Conservation (phyloP, 306 rosid species). For the Pyrus communis region DNA sequence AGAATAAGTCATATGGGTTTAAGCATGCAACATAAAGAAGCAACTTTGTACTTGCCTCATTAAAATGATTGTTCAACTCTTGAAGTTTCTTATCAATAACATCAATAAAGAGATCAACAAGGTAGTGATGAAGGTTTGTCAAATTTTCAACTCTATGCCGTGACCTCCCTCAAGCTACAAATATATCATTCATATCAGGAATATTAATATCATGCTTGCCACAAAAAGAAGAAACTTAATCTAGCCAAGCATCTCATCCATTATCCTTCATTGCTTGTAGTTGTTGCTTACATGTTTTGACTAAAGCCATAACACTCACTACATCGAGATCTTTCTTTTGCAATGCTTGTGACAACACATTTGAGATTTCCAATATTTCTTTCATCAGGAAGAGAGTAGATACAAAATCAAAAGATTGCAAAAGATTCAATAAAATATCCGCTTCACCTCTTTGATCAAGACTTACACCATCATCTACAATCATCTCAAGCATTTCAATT, state of each 20-base stretch:
- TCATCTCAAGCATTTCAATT: not conserved
- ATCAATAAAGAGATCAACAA: not conserved
- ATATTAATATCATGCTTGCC: not conserved
- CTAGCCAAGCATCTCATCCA: not conserved
- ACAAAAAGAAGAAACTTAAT: constrained; percentile 1
- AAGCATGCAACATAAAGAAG: constrained; percentile 1
- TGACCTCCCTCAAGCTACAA: not conserved
- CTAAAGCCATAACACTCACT: constrained; percentile 3
- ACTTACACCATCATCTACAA: not conserved
- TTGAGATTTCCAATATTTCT: not conserved
- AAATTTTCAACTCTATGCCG: not conserved
- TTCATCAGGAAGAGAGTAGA: not conserved
- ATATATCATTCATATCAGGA: not conserved
- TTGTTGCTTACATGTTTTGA: not conserved
- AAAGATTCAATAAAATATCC: not conserved
- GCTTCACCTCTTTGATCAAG: not conserved
- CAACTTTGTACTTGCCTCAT: not conserved
- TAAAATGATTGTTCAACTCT: not conserved
- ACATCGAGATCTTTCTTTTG: constrained; percentile 8
- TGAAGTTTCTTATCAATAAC: not conserved
- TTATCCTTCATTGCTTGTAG: not conserved
- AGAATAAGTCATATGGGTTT: not conserved
- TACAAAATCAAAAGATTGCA: not conserved
- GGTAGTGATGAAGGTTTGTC: not conserved
- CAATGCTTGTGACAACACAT: not conserved